phyloP scores from a whole-genome alignment of 116 monocot species.

The Zostera marina region DNA sequence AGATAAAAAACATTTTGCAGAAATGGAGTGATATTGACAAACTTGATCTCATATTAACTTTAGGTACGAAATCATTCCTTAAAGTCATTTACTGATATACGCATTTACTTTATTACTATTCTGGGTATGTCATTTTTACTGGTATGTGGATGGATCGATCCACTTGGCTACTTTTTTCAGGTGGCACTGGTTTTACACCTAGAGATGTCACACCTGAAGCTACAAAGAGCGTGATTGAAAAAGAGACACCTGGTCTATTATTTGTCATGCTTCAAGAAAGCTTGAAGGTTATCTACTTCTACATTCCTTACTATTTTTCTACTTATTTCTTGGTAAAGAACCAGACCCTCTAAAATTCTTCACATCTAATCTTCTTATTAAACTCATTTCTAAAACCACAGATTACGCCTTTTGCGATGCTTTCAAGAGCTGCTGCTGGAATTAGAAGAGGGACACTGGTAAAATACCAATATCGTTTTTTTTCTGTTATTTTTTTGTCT shows the following conservation, averaged over 20 bases:
- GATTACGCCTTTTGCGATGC: conserved; percentile 89
- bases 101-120: too few species aligned
- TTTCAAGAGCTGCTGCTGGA: conserved; percentile 78
- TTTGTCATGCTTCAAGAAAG: conserved; percentile 88
- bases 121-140: background rate
- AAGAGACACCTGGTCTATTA: conserved; percentile 67
- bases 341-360: background rate
- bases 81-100: too few species aligned
- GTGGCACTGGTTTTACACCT: conserved; percentile 91
- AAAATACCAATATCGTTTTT: conserved; percentile 3
- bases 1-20: conserved; percentile 41
- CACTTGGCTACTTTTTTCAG: conserved; percentile 16
- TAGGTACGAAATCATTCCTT: conserved; percentile 30
- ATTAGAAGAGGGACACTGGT: conserved; percentile 92
- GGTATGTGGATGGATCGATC: background rate
- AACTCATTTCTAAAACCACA: conserved; percentile 9
- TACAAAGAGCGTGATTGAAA: conserved; percentile 59
- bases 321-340: background rate
- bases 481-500: background rate
- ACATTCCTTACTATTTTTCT: background rate
- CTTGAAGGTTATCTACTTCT: conserved; percentile 43
- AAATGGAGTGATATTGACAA: conserved; percentile 70
- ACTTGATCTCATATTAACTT: conserved; percentile 71
- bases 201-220: conserved; percentile 98
- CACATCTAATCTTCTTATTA: background rate